A percentile compares a stretch with the other conserved stretches of the same genome.
These are phyloP conservation scores for Cardamine resedifolia DNA, from an alignment of 345 rosid species.

Conservation along the genomic window DNA sequence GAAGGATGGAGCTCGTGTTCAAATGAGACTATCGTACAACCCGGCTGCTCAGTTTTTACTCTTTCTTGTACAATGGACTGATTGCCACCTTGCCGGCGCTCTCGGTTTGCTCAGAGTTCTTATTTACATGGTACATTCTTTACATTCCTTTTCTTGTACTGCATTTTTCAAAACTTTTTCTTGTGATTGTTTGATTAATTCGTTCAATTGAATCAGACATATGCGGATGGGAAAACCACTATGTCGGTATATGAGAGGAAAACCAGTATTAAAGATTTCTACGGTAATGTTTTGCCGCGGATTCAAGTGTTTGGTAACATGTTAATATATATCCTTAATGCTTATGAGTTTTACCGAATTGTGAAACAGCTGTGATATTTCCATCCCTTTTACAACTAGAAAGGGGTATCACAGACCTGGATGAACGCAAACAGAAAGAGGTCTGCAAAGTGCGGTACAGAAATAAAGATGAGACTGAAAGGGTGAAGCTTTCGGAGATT, in stretches of 20 bases:
- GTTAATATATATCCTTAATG: neutral
- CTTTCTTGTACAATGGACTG: constrained; percentile 97
- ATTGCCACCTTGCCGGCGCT: constrained; percentile 89
- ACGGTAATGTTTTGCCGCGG: constrained; percentile 44
- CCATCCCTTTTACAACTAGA: constrained; percentile 78
- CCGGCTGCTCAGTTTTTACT: constrained; percentile 86
- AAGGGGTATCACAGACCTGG: constrained; percentile 69
- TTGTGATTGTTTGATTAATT: constrained; percentile 19
- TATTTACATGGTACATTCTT: constrained; percentile 62
- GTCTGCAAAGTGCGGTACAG: constrained; percentile 54
- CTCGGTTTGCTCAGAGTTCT: constrained; percentile 91
- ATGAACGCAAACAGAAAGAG: constrained; percentile 74
- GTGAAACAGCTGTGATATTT: constrained; percentile 65
- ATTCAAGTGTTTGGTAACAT: neutral
- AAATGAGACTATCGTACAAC: constrained; percentile 91
- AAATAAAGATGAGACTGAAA: constrained; percentile 51
- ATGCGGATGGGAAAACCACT: constrained; percentile 87
- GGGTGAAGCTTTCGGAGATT: constrained; percentile 50
- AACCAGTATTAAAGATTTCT: constrained; percentile 81
- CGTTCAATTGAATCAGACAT: constrained; percentile 48
- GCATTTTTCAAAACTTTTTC: neutral
- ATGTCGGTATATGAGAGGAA: constrained; percentile 85
- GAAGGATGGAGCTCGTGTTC: constrained; percentile 82
- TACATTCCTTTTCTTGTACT: constrained; percentile 1
- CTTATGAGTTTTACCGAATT: neutral